Conservation (phyloP, 768 basidiomycete genomes). For the Macrolepiota fuliginosa region DNA sequence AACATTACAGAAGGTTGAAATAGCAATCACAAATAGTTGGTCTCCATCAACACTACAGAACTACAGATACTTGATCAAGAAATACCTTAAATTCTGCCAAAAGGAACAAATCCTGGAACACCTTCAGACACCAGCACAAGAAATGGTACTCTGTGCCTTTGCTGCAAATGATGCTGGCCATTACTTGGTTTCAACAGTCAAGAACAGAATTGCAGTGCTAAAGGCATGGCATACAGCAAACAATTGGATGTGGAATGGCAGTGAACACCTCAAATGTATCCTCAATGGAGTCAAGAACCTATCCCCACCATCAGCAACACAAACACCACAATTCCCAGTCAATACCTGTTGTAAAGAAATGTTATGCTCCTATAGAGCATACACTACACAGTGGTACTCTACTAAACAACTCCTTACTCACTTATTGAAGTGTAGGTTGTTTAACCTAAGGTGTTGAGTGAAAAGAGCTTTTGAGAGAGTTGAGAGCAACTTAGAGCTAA, state of each 20-base stretch:
- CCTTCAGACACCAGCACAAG: background rate
- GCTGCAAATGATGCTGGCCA: background rate
- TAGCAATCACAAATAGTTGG: background rate
- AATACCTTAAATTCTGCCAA: conserved; percentile 33
- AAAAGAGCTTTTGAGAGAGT: no score
- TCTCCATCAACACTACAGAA: background rate
- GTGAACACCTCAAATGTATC: background rate
- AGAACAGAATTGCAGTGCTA: background rate
- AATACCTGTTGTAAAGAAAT: background rate
- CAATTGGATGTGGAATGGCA: background rate
- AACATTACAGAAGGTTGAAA: background rate
- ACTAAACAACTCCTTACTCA: no score
- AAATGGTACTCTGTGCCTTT: background rate
- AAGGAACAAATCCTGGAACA: background rate
- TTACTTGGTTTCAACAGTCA: background rate
- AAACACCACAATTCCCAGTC: background rate
- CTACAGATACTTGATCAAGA: conserved; percentile 30
- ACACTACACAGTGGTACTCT: no score
- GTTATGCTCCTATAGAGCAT: no score
- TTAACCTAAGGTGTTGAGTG: no score
- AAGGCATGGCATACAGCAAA: background rate
- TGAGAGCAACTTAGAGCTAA: no score
- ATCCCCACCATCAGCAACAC: background rate
- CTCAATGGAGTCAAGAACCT: conserved; percentile 9
- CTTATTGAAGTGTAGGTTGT: no score